Conservation (phyloP, 1,139 yeast genomes). For the Saccharomycopsis phalli region DNA sequence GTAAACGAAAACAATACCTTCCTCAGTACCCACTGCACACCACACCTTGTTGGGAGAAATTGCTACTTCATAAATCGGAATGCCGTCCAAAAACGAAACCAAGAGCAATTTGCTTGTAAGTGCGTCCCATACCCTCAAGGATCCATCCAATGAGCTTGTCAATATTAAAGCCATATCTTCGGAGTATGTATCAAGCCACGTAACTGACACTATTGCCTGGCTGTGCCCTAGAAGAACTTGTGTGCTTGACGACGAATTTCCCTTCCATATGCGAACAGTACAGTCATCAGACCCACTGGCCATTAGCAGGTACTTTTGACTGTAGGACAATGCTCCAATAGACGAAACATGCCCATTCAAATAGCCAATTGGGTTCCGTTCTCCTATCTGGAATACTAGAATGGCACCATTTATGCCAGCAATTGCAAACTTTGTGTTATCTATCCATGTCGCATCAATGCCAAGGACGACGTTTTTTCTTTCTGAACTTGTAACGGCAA, state of each 20-base stretch:
- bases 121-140: conserved; percentile 61
- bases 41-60: conserved; percentile 41
- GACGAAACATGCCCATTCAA: conserved; percentile 62
- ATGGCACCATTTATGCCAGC: conserved; percentile 52
- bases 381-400: conserved; percentile 49
- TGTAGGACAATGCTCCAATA: conserved; percentile 50
- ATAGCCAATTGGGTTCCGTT: conserved; percentile 46
- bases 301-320: conserved; percentile 41
- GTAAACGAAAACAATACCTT: conserved; percentile 51
- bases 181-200: conserved; percentile 37
- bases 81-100: conserved; percentile 35
- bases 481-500: background rate
- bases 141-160: conserved; percentile 63
- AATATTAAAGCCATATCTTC: conserved; percentile 26
- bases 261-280: conserved; percentile 64
- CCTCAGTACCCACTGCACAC: conserved; percentile 56
- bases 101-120: conserved; percentile 34
- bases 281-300: conserved; percentile 76
- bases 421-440: conserved; percentile 58
- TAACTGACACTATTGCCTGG: conserved; percentile 46
- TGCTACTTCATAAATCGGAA: conserved; percentile 45
- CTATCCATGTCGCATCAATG: conserved; percentile 65
- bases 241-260: conserved; percentile 42
- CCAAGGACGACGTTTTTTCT: conserved; percentile 28
- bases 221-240: conserved; percentile 41